These are phyloP conservation scores for Cyclanthera cordifolia DNA, from an alignment of 306 rosid genomes.

Conservation along the genomic window DNA sequence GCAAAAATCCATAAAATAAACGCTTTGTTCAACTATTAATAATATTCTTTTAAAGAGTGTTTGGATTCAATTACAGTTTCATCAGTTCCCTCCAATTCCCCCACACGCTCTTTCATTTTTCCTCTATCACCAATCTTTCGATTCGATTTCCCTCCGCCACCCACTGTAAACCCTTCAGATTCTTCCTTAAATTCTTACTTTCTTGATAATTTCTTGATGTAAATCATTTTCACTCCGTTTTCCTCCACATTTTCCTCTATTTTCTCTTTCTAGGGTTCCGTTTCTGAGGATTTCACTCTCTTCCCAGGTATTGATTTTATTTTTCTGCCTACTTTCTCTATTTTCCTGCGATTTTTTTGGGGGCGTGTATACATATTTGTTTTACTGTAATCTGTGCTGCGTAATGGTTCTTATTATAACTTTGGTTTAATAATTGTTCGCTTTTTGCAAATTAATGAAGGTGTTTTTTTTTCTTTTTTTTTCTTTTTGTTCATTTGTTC, in stretches of 20 bases:
- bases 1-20: background rate
- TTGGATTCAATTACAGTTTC: background rate
- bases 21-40: background rate
- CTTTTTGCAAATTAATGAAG: background rate
- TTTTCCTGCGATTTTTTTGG: too few relatives aligned
- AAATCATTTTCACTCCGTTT: background rate
- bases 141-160: slow-evolving; percentile 1
- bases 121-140: too few relatives aligned
- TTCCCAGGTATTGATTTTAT: background rate
- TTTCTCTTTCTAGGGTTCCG: background rate
- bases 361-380: too few relatives aligned
- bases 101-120: too few relatives aligned
- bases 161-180: background rate
- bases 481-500: too few relatives aligned
- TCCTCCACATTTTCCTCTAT: background rate
- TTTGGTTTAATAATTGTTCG: too few relatives aligned
- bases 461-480: too few relatives aligned
- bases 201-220: background rate
- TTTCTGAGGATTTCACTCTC: background rate
- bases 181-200: background rate
- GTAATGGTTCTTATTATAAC: background rate
- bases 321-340: background rate
- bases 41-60: background rate
- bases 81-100: slow-evolving; percentile 11
- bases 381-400: background rate